Conservation (phyloP, 2,329 filamentous ascomycete genomes). For the Arthrobotrys sphaeroides region DNA sequence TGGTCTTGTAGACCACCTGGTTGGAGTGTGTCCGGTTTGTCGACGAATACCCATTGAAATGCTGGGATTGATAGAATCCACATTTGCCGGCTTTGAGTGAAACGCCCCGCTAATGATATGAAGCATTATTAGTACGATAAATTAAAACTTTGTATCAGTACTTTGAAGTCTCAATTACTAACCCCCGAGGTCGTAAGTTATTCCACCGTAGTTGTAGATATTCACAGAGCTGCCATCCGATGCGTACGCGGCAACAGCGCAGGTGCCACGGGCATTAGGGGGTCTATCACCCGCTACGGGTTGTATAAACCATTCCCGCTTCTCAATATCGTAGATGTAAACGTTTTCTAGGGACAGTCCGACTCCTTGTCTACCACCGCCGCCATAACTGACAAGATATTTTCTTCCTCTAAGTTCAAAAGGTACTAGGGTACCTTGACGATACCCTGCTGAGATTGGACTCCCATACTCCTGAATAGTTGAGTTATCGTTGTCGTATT, state of each 20-base stretch:
- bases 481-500: slow-evolving; percentile 21
- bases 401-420: slow-evolving; percentile 31
- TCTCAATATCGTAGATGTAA: slow-evolving; percentile 42
- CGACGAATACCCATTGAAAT: slow-evolving; percentile 44
- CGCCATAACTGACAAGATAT: slow-evolving; percentile 47
- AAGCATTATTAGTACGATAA: background rate
- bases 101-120: background rate
- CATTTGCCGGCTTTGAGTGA: slow-evolving; percentile 29
- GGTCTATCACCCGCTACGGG: slow-evolving; percentile 28
- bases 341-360: slow-evolving; percentile 22
- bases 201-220: slow-evolving; percentile 47
- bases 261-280: slow-evolving; percentile 23
- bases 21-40: slow-evolving; percentile 36
- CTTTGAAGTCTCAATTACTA: background rate
- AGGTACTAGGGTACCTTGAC: slow-evolving; percentile 38
- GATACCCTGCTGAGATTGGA: slow-evolving; percentile 32
- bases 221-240: slow-evolving; percentile 36
- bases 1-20: slow-evolving; percentile 35
- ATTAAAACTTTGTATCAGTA: background rate
- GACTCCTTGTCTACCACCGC: slow-evolving; percentile 26
- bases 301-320: slow-evolving; percentile 31
- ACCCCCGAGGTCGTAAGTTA: slow-evolving; percentile 22
- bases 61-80: slow-evolving; percentile 49
- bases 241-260: slow-evolving; percentile 38
- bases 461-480: slow-evolving; percentile 15